A percentile compares a stretch with the other conserved stretches of the same genome.
Evolutionary conservation across 306 rosid species (phyloP).

Genomic region (Spatholobus suberectus): DNA sequence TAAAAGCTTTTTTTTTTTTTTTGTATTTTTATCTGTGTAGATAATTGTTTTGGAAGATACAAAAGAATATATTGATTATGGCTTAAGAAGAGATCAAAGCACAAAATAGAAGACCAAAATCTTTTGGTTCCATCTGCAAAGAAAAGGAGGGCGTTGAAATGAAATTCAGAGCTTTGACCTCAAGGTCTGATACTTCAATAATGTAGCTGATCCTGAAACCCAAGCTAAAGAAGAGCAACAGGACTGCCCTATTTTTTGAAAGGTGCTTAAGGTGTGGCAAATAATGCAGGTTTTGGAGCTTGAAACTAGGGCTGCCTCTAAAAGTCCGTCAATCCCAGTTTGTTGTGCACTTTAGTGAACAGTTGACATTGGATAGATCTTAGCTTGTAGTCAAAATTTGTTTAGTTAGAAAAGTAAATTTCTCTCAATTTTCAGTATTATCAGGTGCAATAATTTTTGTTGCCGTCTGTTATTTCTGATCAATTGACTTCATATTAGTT

Average conservation of each 20-base stretch:
- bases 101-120: conserved; percentile 48
- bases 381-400: background rate
- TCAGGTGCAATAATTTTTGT: background rate
- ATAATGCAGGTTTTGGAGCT: conserved; percentile 19
- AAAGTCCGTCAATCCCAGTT: background rate
- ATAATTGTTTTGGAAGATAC: conserved; percentile 78
- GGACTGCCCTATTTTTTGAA: conserved; percentile 70
- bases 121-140: conserved; percentile 54
- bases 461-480: background rate
- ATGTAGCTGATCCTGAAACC: conserved; percentile 69
- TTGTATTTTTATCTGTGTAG: conserved; percentile 44
- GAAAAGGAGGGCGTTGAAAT: conserved; percentile 4
- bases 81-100: conserved; percentile 53
- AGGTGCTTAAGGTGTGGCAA: conserved; percentile 69
- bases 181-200: conserved; percentile 27
- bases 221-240: conserved; percentile 60
- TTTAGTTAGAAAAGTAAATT: background rate
- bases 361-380: background rate
- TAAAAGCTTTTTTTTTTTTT: background rate
- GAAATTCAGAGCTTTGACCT: background rate
- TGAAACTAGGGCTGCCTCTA: conserved; percentile 3
- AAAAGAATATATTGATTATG: conserved; percentile 64
- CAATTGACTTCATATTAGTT: background rate
- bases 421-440: background rate
- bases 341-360: background rate